Conservation (phyloP, 2,329 filamentous ascomycete species). For the Aureobasidium mangrovei region DNA sequence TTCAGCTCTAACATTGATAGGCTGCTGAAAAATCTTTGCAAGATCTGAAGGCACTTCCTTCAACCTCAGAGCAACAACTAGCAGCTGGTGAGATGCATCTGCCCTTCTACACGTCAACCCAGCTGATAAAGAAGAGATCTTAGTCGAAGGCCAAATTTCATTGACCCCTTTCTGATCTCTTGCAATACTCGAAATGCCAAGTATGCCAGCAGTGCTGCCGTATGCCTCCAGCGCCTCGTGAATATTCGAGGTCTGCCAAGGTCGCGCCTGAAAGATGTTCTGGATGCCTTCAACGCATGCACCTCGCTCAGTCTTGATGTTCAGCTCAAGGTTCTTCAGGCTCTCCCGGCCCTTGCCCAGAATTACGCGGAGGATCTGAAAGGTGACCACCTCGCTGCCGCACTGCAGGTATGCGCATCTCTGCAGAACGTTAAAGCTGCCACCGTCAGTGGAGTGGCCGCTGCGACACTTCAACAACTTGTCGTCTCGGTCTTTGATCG, state of each 20-base stretch:
- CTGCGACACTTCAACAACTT: conserved; percentile 91
- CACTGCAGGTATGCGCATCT: conserved; percentile 84
- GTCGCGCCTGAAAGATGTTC: conserved; percentile 71
- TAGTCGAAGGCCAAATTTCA: conserved; percentile 69
- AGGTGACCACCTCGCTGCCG: conserved; percentile 70
- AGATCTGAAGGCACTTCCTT: conserved; percentile 69
- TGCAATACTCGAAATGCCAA: conserved; percentile 86
- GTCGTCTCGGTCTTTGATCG: conserved; percentile 91
- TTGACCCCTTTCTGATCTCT: conserved; percentile 88
- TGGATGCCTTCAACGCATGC: conserved; percentile 80
- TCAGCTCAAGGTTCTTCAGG: conserved; percentile 91
- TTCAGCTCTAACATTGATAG: conserved; percentile 15
- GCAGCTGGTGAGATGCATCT: conserved; percentile 49
- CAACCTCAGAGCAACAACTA: conserved; percentile 67
- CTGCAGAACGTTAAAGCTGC: conserved; percentile 86
- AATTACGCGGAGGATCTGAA: conserved; percentile 79
- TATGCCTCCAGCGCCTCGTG: conserved; percentile 81
- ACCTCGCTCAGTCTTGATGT: conserved; percentile 69
- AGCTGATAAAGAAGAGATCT: conserved; percentile 55
- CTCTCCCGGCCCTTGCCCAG: conserved; percentile 77
- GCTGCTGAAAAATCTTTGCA: conserved; percentile 89
- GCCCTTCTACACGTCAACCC: not conserved
- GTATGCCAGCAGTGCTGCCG: conserved; percentile 77
- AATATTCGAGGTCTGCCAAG: conserved; percentile 71
- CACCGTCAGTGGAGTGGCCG: conserved; percentile 90